Conservation (phyloP, 768 basidiomycete species). For the Sarcomyxa edulis region DNA sequence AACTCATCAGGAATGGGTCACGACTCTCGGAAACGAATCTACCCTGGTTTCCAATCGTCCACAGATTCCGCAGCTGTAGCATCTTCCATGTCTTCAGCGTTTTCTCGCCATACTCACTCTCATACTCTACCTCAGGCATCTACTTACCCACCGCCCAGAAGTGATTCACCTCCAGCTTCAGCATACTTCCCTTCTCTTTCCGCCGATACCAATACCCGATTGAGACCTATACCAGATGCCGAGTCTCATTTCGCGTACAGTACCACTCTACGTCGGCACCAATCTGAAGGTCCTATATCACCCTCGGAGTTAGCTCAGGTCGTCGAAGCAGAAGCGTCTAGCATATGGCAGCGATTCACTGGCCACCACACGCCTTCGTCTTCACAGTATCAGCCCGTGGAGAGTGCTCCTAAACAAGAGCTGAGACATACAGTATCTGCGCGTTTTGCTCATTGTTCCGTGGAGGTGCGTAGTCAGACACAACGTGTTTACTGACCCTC, state of each 20-base stretch:
- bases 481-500: conserved; percentile 6
- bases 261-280: conserved; percentile 71
- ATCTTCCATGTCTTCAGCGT: no score
- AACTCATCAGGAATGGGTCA: no score
- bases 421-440: conserved; percentile 57
- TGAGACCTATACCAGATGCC: conserved; percentile 60
- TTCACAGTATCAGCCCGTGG: conserved; percentile 18
- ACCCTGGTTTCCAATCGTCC: no score
- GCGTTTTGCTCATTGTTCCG: conserved; percentile 59
- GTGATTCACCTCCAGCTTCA: conserved; percentile 72
- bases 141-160: conserved; percentile 12
- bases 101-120: conserved; percentile 3
- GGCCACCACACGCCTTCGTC: no score
- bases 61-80: no score
- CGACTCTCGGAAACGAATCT: no score
- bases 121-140: not conserved
- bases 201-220: conserved; percentile 39
- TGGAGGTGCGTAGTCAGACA: conserved; percentile 54
- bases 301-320: conserved; percentile 43
- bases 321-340: conserved; percentile 42
- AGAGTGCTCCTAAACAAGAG: conserved; percentile 24
- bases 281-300: conserved; percentile 43
- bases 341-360: conserved; percentile 47
- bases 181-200: conserved; percentile 68
- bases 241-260: conserved; percentile 78